Conservation (phyloP, 2,329 filamentous ascomycete species). For the Onygena corvina region DNA sequence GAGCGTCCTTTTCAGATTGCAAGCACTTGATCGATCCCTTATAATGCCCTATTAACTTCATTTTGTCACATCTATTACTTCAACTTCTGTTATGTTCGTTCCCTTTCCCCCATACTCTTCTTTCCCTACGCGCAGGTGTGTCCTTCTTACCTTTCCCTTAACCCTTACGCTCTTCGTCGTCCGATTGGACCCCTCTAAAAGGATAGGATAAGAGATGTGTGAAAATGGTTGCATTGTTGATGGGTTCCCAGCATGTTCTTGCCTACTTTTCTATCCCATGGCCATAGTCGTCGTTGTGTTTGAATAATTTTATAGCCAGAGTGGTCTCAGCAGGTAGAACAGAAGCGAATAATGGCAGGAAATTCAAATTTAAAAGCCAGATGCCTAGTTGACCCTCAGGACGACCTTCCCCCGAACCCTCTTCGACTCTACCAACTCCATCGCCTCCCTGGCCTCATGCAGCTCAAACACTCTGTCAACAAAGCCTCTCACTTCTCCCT, state of each 20-base stretch:
- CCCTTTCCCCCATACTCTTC: slow-evolving; percentile 13
- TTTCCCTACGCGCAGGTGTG: slow-evolving; percentile 6
- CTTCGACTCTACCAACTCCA: slow-evolving; percentile 24
- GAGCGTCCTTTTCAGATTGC: slow-evolving; percentile 19
- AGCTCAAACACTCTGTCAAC: slow-evolving; percentile 27
- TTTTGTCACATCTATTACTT: slow-evolving; percentile 7
- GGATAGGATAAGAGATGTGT: slow-evolving; percentile 1
- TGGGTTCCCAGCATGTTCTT: neutral
- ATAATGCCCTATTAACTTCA: slow-evolving; percentile 6
- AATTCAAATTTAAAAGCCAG: neutral
- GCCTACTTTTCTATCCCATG: neutral
- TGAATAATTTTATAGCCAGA: slow-evolving; percentile 1
- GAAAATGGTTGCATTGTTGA: slow-evolving; percentile 4
- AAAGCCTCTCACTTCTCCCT: slow-evolving; percentile 24
- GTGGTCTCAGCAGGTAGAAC: slow-evolving; percentile 5
- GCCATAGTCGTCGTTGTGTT: neutral
- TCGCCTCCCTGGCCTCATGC: slow-evolving; percentile 24
- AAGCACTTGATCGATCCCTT: slow-evolving; percentile 5
- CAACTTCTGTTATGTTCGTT: slow-evolving; percentile 10
- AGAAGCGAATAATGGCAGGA: neutral
- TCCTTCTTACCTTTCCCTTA: neutral
- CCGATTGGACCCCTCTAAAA: neutral
- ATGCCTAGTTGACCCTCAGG: slow-evolving; percentile 21
- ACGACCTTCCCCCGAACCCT: slow-evolving; percentile 25
- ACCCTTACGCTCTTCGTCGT: neutral